Evolutionary conservation across 305 asterid species (phyloP), one percentile per base, ranked within the genome.

Genomic region (Caryopteris hybrid): DNA sequence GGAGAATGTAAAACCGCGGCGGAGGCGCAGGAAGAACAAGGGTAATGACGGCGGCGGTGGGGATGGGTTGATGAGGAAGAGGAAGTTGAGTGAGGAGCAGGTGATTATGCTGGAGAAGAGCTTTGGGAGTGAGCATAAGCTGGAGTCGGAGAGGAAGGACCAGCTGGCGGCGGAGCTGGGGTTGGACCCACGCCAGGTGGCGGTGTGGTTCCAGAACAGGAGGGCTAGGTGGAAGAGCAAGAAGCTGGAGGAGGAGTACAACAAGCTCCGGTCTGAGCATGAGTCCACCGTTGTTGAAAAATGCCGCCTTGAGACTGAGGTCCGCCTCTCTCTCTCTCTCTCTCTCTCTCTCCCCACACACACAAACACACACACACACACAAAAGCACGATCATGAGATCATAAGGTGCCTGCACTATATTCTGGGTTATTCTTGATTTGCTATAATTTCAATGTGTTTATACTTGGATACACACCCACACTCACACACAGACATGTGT

Each of bases 121-220:
- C 65, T 90, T 90, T 36, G 94, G 81, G 3, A 76, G 64, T 21
- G 95, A 90, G 63, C 92, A 86, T 20, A 88, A 90, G 38, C 16
- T 90, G 66, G 95, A 88, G 76, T 83, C 90, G 0, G 90, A 83
- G 74, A 86, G 97, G 67, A 90, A 90, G 61, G 95, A 88, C 57
- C 76, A 61, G 69, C 84, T 90, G 20, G 97, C 97, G 4, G 68
- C 82, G 9, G 92, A 90, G 84, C 81, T 90, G 33, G 92, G 92
- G 0, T 71, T 90, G 45, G 94, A 90, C 58, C 95, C 97, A 0
- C 87, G 92, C 56, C 95, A 90, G 75, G 97, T 90, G 5, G 91
- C 97, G 0, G 92, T 88, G 2, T 90, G 97, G 97, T 90, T 88
- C 38, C 97, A 88, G 78, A 90, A 90, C 79, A 63, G 95, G 14